Base-by-base conservation (phyloP, 768 basidiomycete species). In the Boletus rubescentipes region DNA sequence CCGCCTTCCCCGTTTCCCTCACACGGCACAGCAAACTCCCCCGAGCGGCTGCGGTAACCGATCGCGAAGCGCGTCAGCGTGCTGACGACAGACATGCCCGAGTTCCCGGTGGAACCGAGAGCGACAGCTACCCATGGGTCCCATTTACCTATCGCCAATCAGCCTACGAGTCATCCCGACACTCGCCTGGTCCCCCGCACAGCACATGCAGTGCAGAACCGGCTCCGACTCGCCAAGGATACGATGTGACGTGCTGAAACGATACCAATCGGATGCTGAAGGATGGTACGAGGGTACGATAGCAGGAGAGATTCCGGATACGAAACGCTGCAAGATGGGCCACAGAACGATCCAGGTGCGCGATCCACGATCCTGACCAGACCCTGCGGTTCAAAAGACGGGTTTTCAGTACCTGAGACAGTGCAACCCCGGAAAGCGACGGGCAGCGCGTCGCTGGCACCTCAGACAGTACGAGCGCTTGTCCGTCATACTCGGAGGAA, bases 401-500 rank as follows among this genome's bases (percentile, higher is more conserved):
- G 18, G 18, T 14, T 20, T 31, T 30, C 34, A 55, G 32, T 21
- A 55, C 52, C 32, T 57, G 53, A 50, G 39, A 55, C 48, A 49
- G 52, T 15, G 39, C 14, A 30, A 21, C 53, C 47, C 38, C 46
- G 47, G 59, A 38, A 32, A 31, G 46, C 29, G 41, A 30, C 16
- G 37, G 20, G 12, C 30, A 44, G 42, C 16, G 11, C 41, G 26
- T 18, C 26, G n/a, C 46, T 38, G 43, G 14, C 38, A 30, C 54
- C 42, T 42, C n/a, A 40, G 29, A 46, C 43, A 51, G 5, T 48
- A 35, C 41, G n/a, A 42, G 46, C 60, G 51, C 60, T 31, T 7
- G 31, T 59, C 63, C 60, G 53, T 26, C 47, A 56, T n/a, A 18
- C 38, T 37, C 54, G 63, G 51, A 45, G 16, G 5, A 46, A 26